Evolutionary conservation across 1,284 basidiomycete species (phyloP), one percentile per base, ranked within the genome.

Genomic region (Cutaneotrichosporon daszewskae): DNA sequence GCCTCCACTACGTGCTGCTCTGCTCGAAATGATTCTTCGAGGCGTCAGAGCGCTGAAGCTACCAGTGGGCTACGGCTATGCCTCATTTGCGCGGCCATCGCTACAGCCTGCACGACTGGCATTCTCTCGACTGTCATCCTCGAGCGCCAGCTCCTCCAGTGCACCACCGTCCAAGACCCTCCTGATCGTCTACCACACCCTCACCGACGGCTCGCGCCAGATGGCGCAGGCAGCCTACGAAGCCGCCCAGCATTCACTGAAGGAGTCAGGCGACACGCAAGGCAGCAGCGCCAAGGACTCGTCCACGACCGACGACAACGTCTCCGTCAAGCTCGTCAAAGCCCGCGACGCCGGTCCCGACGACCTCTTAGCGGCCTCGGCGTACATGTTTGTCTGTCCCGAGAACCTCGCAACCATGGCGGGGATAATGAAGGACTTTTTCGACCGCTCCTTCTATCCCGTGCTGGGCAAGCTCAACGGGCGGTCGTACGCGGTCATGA

Each of bases 111-210:
- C n/a, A n/a, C n/a, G n/a, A n/a, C n/a, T n/a, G n/a, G n/a, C n/a
- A n/a, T n/a, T n/a, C n/a, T n/a, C n/a, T n/a, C n/a, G n/a, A n/a
- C n/a, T n/a, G n/a, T n/a, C n/a, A n/a, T n/a, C n/a, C n/a, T n/a
- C n/a, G n/a, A n/a, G n/a, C n/a, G n/a, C n/a, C n/a, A n/a, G n/a
- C n/a, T n/a, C n/a, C n/a, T n/a, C n/a, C n/a, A n/a, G n/a, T n/a
- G n/a, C n/a, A n/a, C n/a, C n/a, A n/a, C n/a, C n/a, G n/a, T n/a
- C n/a, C n/a, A n/a, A n/a, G n/a, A n/a, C n/a, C 19, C 53, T 59
- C 40, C 47, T 59, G 17, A 50, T 57, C 18, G 51, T 52, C n/a
- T 52, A 52, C 34, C 43, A 52, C 51, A 33, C 43, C 16, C 33
- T 40, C 28, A 52, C 51, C 13, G 40, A 45, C 33, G 51, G 51